These are phyloP conservation scores for Picea glauca DNA, from an alignment of 75 land plant species.

Conservation along the genomic window DNA sequence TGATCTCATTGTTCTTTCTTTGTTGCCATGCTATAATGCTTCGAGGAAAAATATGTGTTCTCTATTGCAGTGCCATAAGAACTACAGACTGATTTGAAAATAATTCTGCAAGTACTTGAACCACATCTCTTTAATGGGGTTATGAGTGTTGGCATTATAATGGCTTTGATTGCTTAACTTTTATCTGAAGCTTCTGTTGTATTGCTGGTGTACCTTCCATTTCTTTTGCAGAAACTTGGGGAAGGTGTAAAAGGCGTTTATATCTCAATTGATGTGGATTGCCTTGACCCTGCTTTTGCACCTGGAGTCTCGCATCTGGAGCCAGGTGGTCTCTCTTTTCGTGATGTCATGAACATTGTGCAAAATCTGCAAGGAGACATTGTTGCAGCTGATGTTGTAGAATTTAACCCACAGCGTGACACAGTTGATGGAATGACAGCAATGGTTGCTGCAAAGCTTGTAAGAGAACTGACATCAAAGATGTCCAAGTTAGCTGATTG, in stretches of 20 bases:
- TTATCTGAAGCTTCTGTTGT: neutral
- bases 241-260: slow-evolving; percentile 94
- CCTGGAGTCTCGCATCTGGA: slow-evolving; percentile 98
- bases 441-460: slow-evolving; percentile 98
- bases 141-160: neutral
- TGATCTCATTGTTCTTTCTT: too few relatives aligned
- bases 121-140: too few relatives aligned
- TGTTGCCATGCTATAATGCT: too few relatives aligned
- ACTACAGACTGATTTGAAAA: too few relatives aligned
- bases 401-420: slow-evolving; percentile 96
- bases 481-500: slow-evolving; percentile 41
- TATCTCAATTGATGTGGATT: slow-evolving; percentile 87
- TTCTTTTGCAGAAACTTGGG: slow-evolving; percentile 67
- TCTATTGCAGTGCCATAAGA: too few relatives aligned
- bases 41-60: too few relatives aligned
- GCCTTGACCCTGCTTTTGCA: slow-evolving; percentile 98
- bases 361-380: slow-evolving; percentile 84
- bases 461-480: slow-evolving; percentile 88
- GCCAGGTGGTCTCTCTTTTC: slow-evolving; percentile 94
- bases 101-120: too few relatives aligned
- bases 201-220: neutral
- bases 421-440: slow-evolving; percentile 99
- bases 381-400: slow-evolving; percentile 95
- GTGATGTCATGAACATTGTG: slow-evolving; percentile 90
- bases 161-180: neutral